phyloP scores from a whole-genome alignment of 1,284 basidiomycete species.

The Ganoderma sinense region DNA sequence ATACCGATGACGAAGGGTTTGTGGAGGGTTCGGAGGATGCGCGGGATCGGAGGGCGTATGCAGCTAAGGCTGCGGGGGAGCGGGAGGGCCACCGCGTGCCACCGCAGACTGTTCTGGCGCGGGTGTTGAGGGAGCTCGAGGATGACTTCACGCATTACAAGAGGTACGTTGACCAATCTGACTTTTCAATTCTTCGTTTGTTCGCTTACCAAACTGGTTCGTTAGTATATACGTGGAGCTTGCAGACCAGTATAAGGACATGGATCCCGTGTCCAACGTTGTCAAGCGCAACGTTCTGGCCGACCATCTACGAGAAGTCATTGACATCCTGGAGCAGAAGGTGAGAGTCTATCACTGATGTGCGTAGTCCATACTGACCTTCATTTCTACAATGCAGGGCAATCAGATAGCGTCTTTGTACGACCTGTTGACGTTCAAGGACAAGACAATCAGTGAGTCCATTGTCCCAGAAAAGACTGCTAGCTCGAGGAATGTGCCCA shows the following conservation, averaged over 20 bases:
- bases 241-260: constrained; percentile 88
- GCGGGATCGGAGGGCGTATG: constrained; percentile 30
- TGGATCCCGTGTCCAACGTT: constrained; percentile 84
- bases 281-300: constrained; percentile 84
- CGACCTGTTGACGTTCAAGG: constrained; percentile 77
- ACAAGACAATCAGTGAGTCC: constrained; percentile 58
- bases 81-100: constrained; percentile 55
- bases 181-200: neutral
- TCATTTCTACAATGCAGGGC: constrained; percentile 55
- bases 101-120: constrained; percentile 82
- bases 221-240: constrained; percentile 85
- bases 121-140: constrained; percentile 85
- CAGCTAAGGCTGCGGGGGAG: constrained; percentile 31
- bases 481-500: constrained; percentile 10
- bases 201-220: constrained; percentile 15
- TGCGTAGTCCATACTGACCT: neutral
- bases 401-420: constrained; percentile 90
- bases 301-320: constrained; percentile 86
- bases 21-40: constrained; percentile 53
- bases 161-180: constrained; percentile 54
- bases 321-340: constrained; percentile 89
- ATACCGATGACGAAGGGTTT: constrained; percentile 54
- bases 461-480: constrained; percentile 36
- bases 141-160: constrained; percentile 93
- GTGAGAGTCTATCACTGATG: constrained; percentile 47